phyloP scores from a whole-genome alignment of 805 yeast species.

The Hanseniaspora meyeri region DNA sequence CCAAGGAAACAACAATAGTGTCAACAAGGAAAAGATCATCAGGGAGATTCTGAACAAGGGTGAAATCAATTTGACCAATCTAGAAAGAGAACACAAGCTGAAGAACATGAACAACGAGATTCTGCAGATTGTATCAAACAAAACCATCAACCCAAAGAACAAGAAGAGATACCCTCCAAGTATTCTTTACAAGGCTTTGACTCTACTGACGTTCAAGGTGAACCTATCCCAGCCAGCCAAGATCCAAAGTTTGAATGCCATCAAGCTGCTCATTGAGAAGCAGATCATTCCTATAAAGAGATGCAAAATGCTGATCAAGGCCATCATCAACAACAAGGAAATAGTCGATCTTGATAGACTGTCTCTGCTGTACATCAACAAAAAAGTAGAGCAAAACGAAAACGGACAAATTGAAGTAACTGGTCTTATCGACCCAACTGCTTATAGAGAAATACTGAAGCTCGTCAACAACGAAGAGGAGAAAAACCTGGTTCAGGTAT shows the following conservation, averaged over 20 bases:
- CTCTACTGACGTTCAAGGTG: constrained; percentile 66
- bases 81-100: constrained; percentile 69
- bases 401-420: constrained; percentile 40
- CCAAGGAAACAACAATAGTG: constrained; percentile 34
- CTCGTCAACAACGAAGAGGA: constrained; percentile 40
- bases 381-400: constrained; percentile 35
- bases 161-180: constrained; percentile 89
- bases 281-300: constrained; percentile 88
- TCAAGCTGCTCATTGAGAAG: constrained; percentile 56
- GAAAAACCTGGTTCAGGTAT: constrained; percentile 61
- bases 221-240: constrained; percentile 66
- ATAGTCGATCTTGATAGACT: constrained; percentile 32
- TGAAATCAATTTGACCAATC: constrained; percentile 87
- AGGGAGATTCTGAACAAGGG: constrained; percentile 78
- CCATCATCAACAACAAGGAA: constrained; percentile 42
- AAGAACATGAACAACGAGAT: constrained; percentile 71
- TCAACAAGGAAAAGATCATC: constrained; percentile 63
- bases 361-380: constrained; percentile 32
- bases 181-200: constrained; percentile 78
- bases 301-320: constrained; percentile 79
- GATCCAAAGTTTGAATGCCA: constrained; percentile 83
- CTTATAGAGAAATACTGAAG: constrained; percentile 58
- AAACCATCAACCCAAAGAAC: constrained; percentile 81
- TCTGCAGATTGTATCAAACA: constrained; percentile 69
- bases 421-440: constrained; percentile 72